A percentile compares a stretch with the other conserved stretches of the same genome.
Conservation (phyloP, 2,329 filamentous ascomycete species). For the Esteya vermicola region DNA sequence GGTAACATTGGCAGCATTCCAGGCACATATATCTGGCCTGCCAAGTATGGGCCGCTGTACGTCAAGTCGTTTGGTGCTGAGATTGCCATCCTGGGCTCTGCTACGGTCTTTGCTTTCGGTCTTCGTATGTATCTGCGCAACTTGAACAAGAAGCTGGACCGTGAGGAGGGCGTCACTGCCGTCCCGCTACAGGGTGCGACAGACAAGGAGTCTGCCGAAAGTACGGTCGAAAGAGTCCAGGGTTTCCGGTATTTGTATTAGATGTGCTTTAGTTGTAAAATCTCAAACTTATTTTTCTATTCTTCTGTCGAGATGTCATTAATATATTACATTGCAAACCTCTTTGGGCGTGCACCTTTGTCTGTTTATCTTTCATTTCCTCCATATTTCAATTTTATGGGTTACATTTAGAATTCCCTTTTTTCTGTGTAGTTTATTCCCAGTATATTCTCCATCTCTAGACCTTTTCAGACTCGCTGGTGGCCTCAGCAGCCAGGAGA, state of each 20-base stretch:
- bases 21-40: constrained; percentile 7
- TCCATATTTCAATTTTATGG: no score
- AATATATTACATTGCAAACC: no score
- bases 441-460: background rate
- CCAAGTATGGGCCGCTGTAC: constrained; percentile 11
- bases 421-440: no score
- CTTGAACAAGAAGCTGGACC: background rate
- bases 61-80: background rate
- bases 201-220: background rate
- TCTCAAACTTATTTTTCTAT: no score
- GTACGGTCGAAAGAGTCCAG: background rate
- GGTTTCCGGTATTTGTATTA: background rate
- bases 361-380: no score
- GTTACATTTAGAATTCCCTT: no score
- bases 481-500: constrained; percentile 8
- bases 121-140: background rate
- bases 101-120: background rate
- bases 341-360: no score
- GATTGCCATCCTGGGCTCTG: background rate
- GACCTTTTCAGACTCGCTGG: no score
- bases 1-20: constrained; percentile 36
- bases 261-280: no score
- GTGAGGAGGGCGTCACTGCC: background rate
- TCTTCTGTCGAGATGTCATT: no score
- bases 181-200: background rate